Evolutionary conservation across 306 rosid species (phyloP), one percentile per base, ranked within the genome.

Genomic region (Cucumis melo): DNA sequence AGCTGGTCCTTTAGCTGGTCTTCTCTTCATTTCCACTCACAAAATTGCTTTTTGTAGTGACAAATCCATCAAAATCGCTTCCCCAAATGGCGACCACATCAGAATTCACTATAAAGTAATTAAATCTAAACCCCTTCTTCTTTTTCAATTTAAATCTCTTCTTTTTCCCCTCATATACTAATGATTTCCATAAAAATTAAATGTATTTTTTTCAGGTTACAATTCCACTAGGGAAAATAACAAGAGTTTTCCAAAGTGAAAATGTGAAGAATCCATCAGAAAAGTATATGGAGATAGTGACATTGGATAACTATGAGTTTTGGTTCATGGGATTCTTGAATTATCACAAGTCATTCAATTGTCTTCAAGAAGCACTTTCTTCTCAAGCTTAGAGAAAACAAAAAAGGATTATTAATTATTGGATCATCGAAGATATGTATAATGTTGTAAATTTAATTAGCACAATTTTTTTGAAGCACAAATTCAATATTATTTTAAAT

Each of bases 261-360:
- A 71, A 71, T 71, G 76, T 23, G 76, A 71, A 71, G 41, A 71
- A 71, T 71, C 59, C 76, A 23, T 71, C 42, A 1, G 16, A 71
- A 16, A 71, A 71, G 59, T 71, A 71, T 58, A 71, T 71, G 10
- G 76, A 48, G 36, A 71, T 71, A 17, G 76, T 71, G 59, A 71
- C 76, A 46, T 42, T 71, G 42, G 76, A 71, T 24, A 36, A 29
- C 8, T 71, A 48, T 46, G 76, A 71, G 76, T 71, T 71, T 24
- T 71, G 76, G 76, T 71, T 71, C 42, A 71, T 71, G 76, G 76
- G 76, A 41, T 71, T 71, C 17, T 71, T 71, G 42, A 71, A 71
- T 16, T 71, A 71, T 27, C 76, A 71, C 9, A 71, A 71, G 42
- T 24, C 76, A 10, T 71, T 46, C 59, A 27, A 71, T 3, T 24